Evolutionary conservation across 2,329 filamentous ascomycete genomes (phyloP).

Genomic region (Pleoardoris graminearum): DNA sequence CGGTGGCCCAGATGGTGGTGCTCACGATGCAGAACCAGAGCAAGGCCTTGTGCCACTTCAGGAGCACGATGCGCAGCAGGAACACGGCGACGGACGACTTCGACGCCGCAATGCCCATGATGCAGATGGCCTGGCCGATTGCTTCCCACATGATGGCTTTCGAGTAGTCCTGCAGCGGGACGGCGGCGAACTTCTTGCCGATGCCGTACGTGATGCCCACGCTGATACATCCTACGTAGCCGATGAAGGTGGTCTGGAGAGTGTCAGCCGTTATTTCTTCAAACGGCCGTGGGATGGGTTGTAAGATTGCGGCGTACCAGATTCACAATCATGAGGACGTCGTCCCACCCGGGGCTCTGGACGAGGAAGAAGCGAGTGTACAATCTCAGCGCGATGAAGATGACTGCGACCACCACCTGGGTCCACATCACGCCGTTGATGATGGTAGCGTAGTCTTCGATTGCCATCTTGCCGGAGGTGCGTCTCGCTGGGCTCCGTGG

Average conservation of each 20-base stretch:
- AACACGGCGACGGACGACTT: slow-evolving; percentile 39
- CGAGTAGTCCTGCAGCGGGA: slow-evolving; percentile 27
- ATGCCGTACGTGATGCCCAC: slow-evolving; percentile 34
- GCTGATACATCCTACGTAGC: slow-evolving; percentile 29
- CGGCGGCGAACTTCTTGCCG: slow-evolving; percentile 30
- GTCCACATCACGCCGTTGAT: slow-evolving; percentile 38
- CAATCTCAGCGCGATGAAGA: slow-evolving; percentile 31
- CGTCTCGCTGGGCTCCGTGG: background rate
- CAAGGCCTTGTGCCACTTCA: slow-evolving; percentile 31
- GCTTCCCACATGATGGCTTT: slow-evolving; percentile 39
- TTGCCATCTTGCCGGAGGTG: slow-evolving; percentile 17
- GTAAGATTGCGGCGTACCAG: slow-evolving; percentile 18
- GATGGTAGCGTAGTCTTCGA: slow-evolving; percentile 26
- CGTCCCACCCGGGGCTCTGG: slow-evolving; percentile 34
- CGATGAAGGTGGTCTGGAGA: slow-evolving; percentile 28
- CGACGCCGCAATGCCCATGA: slow-evolving; percentile 37
- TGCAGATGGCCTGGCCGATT: slow-evolving; percentile 36
- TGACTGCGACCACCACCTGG: slow-evolving; percentile 27
- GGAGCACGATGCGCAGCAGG: slow-evolving; percentile 35
- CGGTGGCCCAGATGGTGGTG: slow-evolving; percentile 29
- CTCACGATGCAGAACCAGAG: slow-evolving; percentile 38
- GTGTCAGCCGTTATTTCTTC: background rate
- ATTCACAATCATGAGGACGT: slow-evolving; percentile 33
- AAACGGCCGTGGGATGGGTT: background rate
- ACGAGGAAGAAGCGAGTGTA: slow-evolving; percentile 37